phyloP scores from a whole-genome alignment of 192 early-diverging fungal species.

The Entophlyctis luteolus region DNA sequence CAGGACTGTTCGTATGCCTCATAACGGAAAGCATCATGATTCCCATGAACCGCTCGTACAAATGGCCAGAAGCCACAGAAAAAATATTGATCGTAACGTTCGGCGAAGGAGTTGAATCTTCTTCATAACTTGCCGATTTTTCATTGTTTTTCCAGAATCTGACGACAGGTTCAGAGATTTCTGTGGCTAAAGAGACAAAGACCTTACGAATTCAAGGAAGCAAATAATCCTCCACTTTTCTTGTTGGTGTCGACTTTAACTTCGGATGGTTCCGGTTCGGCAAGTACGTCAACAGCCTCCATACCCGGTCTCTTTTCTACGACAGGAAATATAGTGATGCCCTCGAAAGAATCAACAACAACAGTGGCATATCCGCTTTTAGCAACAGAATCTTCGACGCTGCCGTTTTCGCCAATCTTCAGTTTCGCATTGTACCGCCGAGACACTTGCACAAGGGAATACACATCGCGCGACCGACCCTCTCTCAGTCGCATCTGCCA shows the following conservation, averaged over 20 bases:
- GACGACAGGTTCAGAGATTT: too few species aligned
- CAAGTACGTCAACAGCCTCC: constrained; percentile 71
- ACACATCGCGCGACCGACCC: constrained; percentile 79
- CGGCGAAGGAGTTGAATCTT: background rate
- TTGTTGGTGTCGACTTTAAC: constrained; percentile 9
- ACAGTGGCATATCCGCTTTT: constrained; percentile 50
- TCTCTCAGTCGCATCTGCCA: constrained; percentile 77
- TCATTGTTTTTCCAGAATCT: background rate
- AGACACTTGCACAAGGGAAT: constrained; percentile 63
- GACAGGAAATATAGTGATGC: constrained; percentile 73
- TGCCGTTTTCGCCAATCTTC: background rate
- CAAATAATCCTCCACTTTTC: constrained; percentile 51
- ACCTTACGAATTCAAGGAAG: constrained; percentile 57
- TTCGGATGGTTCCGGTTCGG: constrained; percentile 9
- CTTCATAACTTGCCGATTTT: background rate
- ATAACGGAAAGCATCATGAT: constrained; percentile 96
- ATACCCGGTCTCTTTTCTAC: constrained; percentile 77
- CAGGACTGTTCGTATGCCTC: constrained; percentile 77
- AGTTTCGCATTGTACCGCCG: background rate
- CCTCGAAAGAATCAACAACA: constrained; percentile 74
- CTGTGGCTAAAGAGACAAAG: too few species aligned
- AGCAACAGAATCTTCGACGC: constrained; percentile 1
- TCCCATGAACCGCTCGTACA: constrained; percentile 95
- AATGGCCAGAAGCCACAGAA: constrained; percentile 94
- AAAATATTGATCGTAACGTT: constrained; percentile 83